phyloP scores from a whole-genome alignment of 331 rosid genomes.

The Spiraea crenata region DNA sequence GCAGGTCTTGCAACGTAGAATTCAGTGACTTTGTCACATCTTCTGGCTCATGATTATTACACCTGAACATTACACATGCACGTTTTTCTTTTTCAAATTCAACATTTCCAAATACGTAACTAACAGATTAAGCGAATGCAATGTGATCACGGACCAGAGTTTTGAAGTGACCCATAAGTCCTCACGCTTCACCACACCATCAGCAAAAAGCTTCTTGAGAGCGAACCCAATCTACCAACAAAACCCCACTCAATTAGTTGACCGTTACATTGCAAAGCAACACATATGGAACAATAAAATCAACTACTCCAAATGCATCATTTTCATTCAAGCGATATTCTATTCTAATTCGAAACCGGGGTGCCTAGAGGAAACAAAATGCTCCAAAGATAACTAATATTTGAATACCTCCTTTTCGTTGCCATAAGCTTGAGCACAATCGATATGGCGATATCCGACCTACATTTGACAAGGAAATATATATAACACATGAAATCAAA shows the following conservation, averaged over 20 bases:
- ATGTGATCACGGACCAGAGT: constrained; percentile 45
- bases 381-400: not conserved
- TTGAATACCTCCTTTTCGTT: constrained; percentile 68
- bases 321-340: too few species aligned
- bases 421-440: constrained; percentile 76
- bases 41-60: constrained; percentile 61
- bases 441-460: constrained; percentile 78
- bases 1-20: constrained; percentile 56
- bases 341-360: not conserved
- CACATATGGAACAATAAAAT: not conserved
- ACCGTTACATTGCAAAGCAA: not conserved
- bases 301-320: not conserved
- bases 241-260: not conserved
- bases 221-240: constrained; percentile 61
- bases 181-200: constrained; percentile 55
- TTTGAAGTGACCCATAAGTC: constrained; percentile 68
- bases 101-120: not conserved
- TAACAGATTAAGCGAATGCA: not conserved
- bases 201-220: constrained; percentile 49
- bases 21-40: constrained; percentile 63
- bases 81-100: too few species aligned
- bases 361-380: not conserved
- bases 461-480: constrained; percentile 24
- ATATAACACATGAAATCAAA: not conserved
- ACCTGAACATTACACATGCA: constrained; percentile 36